Conservation (phyloP, 2,329 filamentous ascomycete species). For the Cladorrhinum sp. region DNA sequence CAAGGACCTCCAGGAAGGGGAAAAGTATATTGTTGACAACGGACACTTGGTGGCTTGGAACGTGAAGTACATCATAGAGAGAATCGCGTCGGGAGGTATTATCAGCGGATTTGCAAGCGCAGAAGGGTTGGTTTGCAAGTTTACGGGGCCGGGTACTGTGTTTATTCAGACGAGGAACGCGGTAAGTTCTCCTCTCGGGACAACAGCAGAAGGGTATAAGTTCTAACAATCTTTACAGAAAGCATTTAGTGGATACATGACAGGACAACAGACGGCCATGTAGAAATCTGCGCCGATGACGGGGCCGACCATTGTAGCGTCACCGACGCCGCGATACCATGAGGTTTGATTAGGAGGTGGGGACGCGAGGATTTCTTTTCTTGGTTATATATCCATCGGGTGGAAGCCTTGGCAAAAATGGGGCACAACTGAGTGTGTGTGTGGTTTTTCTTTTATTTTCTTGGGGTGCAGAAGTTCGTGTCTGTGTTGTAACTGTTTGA, state of each 20-base stretch:
- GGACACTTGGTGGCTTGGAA: constrained; percentile 96
- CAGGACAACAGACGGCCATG: constrained; percentile 38
- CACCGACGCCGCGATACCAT: no score
- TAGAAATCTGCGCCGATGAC: constrained; percentile 7
- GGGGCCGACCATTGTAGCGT: background rate
- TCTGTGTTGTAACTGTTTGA: background rate
- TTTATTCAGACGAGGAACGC: constrained; percentile 92
- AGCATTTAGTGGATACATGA: constrained; percentile 52
- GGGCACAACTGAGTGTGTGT: background rate
- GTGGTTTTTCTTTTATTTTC: background rate
- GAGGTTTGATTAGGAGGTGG: background rate
- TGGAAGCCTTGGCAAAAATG: background rate
- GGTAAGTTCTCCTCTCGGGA: constrained; percentile 39
- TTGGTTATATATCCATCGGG: background rate
- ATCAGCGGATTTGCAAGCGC: constrained; percentile 80
- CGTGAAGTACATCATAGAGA: constrained; percentile 86
- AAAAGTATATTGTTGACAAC: constrained; percentile 91
- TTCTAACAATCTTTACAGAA: constrained; percentile 36
- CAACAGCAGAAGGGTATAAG: background rate
- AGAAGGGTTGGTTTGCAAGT: constrained; percentile 92
- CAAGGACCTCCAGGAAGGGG: constrained; percentile 77
- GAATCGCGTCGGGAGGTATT: constrained; percentile 84
- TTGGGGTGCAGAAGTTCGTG: background rate
- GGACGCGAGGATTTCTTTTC: background rate
- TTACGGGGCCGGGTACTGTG: constrained; percentile 84